Conservation (phyloP, 2,329 filamentous ascomycete species). For the Arthrobotrys conoides region DNA sequence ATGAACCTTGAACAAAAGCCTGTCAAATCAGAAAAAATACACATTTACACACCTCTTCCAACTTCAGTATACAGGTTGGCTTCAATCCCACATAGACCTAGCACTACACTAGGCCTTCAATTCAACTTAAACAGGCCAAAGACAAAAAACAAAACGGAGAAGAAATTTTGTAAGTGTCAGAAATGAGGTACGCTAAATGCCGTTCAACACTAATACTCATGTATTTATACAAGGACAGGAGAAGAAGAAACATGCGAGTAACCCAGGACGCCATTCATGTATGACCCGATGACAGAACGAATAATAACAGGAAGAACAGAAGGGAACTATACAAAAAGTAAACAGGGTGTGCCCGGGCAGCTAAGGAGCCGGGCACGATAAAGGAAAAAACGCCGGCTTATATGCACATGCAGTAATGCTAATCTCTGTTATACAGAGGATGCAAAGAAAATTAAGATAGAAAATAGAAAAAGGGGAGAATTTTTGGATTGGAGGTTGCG, state of each 20-base stretch:
- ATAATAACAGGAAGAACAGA: not conserved
- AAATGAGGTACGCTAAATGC: constrained; percentile 9
- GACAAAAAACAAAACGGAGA: not conserved
- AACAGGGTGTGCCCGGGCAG: not conserved
- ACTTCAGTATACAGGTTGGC: no score
- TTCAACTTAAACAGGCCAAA: not conserved
- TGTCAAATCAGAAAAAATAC: no score
- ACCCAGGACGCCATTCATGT: constrained; percentile 25
- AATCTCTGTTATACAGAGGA: not conserved
- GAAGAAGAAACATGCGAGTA: constrained; percentile 19
- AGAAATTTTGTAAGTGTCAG: not conserved
- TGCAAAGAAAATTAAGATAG: not conserved
- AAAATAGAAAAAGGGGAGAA: not conserved
- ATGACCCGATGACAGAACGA: constrained; percentile 12
- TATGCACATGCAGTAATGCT: not conserved
- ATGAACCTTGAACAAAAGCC: no score
- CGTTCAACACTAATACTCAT: constrained; percentile 21
- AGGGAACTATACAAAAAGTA: not conserved
- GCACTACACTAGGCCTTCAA: no score
- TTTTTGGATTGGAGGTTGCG: not conserved
- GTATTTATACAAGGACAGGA: constrained; percentile 14
- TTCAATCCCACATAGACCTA: not conserved
- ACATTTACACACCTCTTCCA: no score
- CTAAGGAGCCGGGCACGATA: not conserved
- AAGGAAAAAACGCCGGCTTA: not conserved